These are phyloP conservation scores for Tulasnella sp. DNA, from an alignment of 768 basidiomycete genomes.

Conservation along the genomic window DNA sequence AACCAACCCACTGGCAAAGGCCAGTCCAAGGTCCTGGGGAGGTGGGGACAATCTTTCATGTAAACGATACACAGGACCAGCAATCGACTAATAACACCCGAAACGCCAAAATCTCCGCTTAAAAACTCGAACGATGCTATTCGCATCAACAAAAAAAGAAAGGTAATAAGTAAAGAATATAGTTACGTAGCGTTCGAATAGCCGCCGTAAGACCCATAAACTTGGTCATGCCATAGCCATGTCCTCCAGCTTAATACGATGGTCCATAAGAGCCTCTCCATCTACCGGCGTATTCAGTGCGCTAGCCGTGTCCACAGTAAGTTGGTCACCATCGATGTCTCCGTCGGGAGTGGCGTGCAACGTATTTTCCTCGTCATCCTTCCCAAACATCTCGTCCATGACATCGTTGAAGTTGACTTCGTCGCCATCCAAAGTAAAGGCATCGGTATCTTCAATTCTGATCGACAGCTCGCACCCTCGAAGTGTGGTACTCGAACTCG, in stretches of 20 bases:
- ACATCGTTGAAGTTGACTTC: not conserved
- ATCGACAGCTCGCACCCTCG: not conserved
- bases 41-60: too few species aligned
- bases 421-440: not conserved
- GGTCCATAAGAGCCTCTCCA: not conserved
- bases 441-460: conserved; percentile 1
- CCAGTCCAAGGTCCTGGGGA: too few species aligned
- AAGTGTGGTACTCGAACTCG: not conserved
- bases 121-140: too few species aligned
- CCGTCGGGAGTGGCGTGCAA: conserved; percentile 4
- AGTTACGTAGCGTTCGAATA: not conserved
- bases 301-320: not conserved
- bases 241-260: not conserved
- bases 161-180: not conserved
- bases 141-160: not conserved
- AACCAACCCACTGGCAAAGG: not conserved
- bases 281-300: conserved; percentile 12
- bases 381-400: conserved; percentile 14
- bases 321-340: conserved; percentile 13
- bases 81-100: too few species aligned
- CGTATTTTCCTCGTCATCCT: conserved; percentile 15
- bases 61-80: too few species aligned
- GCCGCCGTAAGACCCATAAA: not conserved
- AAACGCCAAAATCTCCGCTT: too few species aligned
- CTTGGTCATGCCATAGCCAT: not conserved